Conservation (phyloP, 345 rosid genomes). For the Hirschfeldia incana region DNA sequence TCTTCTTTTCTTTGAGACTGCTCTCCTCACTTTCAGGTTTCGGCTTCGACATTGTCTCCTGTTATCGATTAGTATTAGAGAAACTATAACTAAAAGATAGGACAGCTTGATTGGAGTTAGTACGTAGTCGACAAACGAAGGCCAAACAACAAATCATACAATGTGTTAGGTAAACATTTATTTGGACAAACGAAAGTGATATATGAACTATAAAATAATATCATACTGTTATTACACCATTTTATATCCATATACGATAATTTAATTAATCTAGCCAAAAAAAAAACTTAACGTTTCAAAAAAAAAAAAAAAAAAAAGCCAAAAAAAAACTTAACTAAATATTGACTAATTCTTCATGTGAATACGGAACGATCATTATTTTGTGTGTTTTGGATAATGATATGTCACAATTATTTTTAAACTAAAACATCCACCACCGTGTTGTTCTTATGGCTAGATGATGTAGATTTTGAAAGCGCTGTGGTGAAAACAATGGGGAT, state of each 20-base stretch:
- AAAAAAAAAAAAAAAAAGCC: too few species aligned
- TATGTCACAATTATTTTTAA: not conserved
- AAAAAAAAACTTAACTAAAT: not conserved
- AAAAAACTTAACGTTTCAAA: not conserved
- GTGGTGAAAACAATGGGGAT: not conserved
- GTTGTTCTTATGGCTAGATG: not conserved
- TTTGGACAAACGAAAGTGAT: slow-evolving; percentile 28
- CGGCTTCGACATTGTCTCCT: not conserved
- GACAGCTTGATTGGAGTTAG: not conserved
- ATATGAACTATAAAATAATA: slow-evolving; percentile 23
- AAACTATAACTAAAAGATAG: not conserved
- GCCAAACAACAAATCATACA: slow-evolving; percentile 34
- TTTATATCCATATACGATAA: not conserved
- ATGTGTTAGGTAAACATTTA: slow-evolving; percentile 32
- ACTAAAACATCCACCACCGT: not conserved
- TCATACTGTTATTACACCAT: not conserved
- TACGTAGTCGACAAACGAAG: slow-evolving; percentile 17
- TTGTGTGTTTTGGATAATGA: not conserved
- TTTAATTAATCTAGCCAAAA: not conserved
- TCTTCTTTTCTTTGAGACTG: slow-evolving; percentile 47
- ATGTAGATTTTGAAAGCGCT: not conserved
- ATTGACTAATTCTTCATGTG: slow-evolving; percentile 1
- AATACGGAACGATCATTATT: not conserved
- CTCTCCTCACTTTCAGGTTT: slow-evolving; percentile 79
- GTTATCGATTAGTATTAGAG: not conserved